Base-by-base conservation (phyloP, 179 eudicot genomes). In the Patellifolia procumbens region DNA sequence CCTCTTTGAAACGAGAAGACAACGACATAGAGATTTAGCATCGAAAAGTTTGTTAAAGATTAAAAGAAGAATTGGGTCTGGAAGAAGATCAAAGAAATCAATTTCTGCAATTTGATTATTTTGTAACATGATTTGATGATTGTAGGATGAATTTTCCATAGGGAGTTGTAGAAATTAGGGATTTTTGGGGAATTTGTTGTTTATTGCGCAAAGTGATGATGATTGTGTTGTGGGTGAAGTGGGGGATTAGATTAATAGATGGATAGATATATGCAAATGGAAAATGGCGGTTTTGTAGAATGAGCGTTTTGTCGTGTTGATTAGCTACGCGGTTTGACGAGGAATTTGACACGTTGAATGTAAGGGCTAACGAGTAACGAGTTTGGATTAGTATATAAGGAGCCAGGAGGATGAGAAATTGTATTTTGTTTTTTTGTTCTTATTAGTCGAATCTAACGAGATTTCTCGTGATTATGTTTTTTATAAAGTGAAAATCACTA, bases 81-180 rank as follows among this genome's bases (percentile, higher is more conserved):
- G 93, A 22, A 90, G 70, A 19, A 81, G 85, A 79, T 90, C 94
- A 73, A 91, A 91, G 53, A 73, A 79, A 59, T 89, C 90, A 9
- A n/a, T 15, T 46, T 64, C 78, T 20, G 34, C 34, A 1, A 24
- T 32, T 75, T 63, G 67, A 5, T 51, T 37, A 5, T 42, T 37
- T n/a, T n/a, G n/a, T n/a, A n/a, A n/a, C 7, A 39, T 39, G 9
- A 39, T 39, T 15, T 2, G 8, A 5, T 70, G 58, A 6, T 53
- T 26, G 56, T 37, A 35, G 20, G 45, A 70, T 7, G 61, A 64
- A 37, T 72, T 72, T 43, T 71, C 71, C 76, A 72, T 78, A n/a
- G 22, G 53, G 48, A 60, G 10, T 22, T 42, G 42, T n/a, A 20
- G 12, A n/a, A 3, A 24, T 22, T 20, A 19, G 1, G 1, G 16